These are phyloP conservation scores for Solanum hybrid DNA, from an alignment of 305 asterid species.

Conservation along the genomic window DNA sequence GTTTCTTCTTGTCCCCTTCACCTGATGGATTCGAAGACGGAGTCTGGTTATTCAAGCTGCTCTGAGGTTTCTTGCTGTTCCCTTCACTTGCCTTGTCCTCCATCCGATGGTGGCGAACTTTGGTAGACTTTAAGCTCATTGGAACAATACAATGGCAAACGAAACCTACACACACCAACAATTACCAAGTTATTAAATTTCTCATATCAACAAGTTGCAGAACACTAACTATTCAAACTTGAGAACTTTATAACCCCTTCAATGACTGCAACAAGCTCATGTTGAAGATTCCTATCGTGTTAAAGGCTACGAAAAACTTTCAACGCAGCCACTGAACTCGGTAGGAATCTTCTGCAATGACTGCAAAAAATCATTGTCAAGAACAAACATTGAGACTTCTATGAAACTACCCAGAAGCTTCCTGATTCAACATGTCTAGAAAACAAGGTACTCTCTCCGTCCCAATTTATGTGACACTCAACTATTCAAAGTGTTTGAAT, in stretches of 20 bases:
- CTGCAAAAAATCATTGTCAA: not conserved
- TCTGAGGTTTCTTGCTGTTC: constrained; percentile 25
- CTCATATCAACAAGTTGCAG: not conserved
- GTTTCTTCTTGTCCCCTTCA: constrained; percentile 24
- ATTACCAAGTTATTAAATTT: not conserved
- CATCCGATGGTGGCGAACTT: constrained; percentile 34
- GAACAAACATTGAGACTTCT: not conserved
- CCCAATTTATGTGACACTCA: not conserved
- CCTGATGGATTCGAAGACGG: constrained; percentile 19
- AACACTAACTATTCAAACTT: not conserved
- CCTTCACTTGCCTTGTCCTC: constrained; percentile 28
- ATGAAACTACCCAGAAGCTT: not conserved
- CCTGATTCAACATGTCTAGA: not conserved
- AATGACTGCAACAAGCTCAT: not conserved
- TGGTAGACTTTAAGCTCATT: constrained; percentile 43
- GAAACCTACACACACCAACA: constrained; percentile 21
- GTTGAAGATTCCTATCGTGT: not conserved
- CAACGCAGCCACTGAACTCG: not conserved
- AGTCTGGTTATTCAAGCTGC: constrained; percentile 24
- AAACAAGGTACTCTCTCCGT: not conserved
- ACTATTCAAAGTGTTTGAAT: not conserved
- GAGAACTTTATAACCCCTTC: not conserved
- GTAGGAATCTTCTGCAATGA: not conserved
- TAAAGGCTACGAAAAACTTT: not conserved
- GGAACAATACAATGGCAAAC: constrained; percentile 51